Base-by-base conservation (phyloP, 352 stramenopile species). In the Phytophthora fragariae region DNA sequence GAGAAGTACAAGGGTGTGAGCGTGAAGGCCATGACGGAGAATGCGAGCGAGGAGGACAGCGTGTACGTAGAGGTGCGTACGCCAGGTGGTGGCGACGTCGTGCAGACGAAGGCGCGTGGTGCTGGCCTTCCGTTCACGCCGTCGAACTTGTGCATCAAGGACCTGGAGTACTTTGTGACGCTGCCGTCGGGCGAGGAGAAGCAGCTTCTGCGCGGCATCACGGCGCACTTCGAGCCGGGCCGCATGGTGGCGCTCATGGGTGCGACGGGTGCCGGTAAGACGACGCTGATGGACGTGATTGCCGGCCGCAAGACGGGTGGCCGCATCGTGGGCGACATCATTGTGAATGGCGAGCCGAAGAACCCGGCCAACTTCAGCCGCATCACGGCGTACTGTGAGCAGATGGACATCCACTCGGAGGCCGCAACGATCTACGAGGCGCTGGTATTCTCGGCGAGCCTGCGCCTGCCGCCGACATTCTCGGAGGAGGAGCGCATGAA, bases 281-380 rank as follows among this genome's bases (percentile, higher is more conserved):
- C n/a, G n/a, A n/a, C n/a, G n/a, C n/a, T n/a, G n/a, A n/a, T n/a
- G n/a, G n/a, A n/a, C n/a, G n/a, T n/a, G n/a, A n/a, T n/a, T n/a
- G n/a, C n/a, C n/a, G n/a, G n/a, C n/a, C n/a, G n/a, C n/a, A n/a
- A n/a, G n/a, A n/a, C n/a, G n/a, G n/a, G n/a, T 60, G 83, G 83
- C 1, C 81, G 82, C 27, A 82, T 98, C 37, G 78, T 82, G 21
- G 95, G 95, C 21, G 78, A 97, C 10, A 89, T 98, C 58, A 79
- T 82, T 17, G 75, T 98, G 27, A 98, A 98, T 76, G 24, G 24
- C 2, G 24, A 27, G 2, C 24, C 2, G 24, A 27, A 27, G 24
- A 27, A 27, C 24, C 24, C 24, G 24, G 24, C 24, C 24, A 27
- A 27, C 24, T 27, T 27, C 24, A 27, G 24, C 2, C 24, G 24